Conservation (phyloP, 2,329 filamentous ascomycete genomes). For the Colletotrichum viniferum region DNA sequence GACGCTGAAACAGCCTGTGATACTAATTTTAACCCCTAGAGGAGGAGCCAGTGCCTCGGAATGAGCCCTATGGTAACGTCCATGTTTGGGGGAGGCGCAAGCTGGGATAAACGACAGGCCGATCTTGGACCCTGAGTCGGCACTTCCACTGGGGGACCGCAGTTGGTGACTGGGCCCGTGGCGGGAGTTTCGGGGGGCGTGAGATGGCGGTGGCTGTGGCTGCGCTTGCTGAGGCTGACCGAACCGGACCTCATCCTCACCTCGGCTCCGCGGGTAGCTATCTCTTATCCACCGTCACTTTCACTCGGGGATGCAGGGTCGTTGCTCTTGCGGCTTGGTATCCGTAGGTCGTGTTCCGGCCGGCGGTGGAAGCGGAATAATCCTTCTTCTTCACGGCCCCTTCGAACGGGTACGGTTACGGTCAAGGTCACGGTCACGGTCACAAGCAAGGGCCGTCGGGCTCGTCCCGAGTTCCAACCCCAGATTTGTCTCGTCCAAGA, state of each 20-base stretch:
- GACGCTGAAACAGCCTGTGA: constrained; percentile 11
- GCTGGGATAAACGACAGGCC: background rate
- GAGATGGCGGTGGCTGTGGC: background rate
- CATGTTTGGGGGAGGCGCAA: background rate
- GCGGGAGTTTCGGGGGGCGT: background rate
- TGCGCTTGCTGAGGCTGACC: background rate
- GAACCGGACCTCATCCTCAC: background rate
- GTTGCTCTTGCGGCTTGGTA: background rate
- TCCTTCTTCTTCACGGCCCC: background rate
- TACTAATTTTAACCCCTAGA: constrained; percentile 4
- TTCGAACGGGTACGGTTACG: background rate
- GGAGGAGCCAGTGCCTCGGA: background rate
- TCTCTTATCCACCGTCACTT: background rate
- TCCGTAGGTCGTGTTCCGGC: background rate
- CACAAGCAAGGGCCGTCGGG: background rate
- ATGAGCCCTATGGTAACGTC: background rate
- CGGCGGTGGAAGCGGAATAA: background rate
- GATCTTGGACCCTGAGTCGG: background rate
- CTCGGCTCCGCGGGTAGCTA: background rate
- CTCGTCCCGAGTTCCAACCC: background rate
- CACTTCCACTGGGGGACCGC: background rate
- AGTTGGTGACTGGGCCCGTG: background rate
- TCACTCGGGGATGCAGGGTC: background rate
- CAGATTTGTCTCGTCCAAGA: background rate
- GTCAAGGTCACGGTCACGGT: background rate